Base-by-base conservation (phyloP, 2,329 filamentous ascomycete genomes). In the Thelonectria olida region DNA sequence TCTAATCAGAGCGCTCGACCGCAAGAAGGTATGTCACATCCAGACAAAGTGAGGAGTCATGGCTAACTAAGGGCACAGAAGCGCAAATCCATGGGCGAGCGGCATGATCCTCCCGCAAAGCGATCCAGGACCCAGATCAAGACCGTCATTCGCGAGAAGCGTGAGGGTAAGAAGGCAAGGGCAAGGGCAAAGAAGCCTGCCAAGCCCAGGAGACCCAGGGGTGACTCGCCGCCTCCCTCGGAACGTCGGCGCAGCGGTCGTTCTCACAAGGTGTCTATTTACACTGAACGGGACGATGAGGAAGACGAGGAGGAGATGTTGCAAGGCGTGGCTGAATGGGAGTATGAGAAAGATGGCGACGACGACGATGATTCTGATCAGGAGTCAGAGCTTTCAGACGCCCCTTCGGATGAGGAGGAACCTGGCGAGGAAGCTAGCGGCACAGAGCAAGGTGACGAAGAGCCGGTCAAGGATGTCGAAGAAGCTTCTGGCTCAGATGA, bases 251-350 rank as follows among this genome's bases (percentile, higher is more conserved):
- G 85, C 31, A 88, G 85, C 67, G 81, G 85, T n/a, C 83, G 86
- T 49, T 73, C 81, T 5, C 79, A 78, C 63, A 79, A 76, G 50
- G 74, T 77, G 15, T 83, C 84, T 6, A 74, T 79, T 34, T 88
- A 88, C 65, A 80, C 81, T 20, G 86, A 88, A 72, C 82, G 85
- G 28, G 84, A 86, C 56, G 84, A 84, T 10, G 81, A 81, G 10
- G 85, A 85, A 49, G 86, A 88, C 60, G 85, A 88, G 61, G 81
- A 85, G 64, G 86, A 88, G 71, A 88, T 88, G 86, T 76, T 87
- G 22, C 81, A 86, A 47, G 86, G 86, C 2, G 86, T 88, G 5
- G 84, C 85, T 1, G 78, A 85, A 70, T 88, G 86, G 86, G 79
- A 84, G 22, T 88, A 88, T 48, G 75, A 78, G 3, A 71, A 74